Percentiles rank a stretch among this genome's conserved stretches.
phyloP scores from a whole-genome alignment of 176 grass and related monocot genomes.

The Eragrostis curvula region DNA sequence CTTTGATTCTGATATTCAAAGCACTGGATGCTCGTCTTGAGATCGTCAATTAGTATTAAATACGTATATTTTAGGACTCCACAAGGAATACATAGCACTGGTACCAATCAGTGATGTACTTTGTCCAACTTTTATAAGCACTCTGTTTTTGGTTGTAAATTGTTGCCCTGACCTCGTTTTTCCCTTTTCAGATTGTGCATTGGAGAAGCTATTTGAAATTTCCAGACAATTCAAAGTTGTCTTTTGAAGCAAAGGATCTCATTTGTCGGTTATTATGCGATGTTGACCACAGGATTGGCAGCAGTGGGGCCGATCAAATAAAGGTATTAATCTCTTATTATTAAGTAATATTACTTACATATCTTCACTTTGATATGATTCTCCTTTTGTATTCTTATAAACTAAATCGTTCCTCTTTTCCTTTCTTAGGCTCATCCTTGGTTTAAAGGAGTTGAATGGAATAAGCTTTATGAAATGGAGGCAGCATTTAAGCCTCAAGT shows the following conservation, averaged over 20 bases:
- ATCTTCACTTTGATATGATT: constrained; percentile 20
- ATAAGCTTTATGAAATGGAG: constrained; percentile 95
- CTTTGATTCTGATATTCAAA: constrained; percentile 1
- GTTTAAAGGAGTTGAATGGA: constrained; percentile 88
- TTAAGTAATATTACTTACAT: constrained; percentile 24
- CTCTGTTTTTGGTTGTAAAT: constrained; percentile 11
- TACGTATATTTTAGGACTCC: not conserved
- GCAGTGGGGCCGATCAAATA: constrained; percentile 85
- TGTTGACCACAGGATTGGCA: constrained; percentile 89
- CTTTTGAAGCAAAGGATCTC: constrained; percentile 84
- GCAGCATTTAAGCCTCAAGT: constrained; percentile 97
- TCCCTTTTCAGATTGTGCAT: constrained; percentile 81
- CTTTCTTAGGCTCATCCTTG: constrained; percentile 69
- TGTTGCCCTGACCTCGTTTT: constrained; percentile 16
- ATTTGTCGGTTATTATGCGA: constrained; percentile 96
- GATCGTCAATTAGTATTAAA: not conserved
- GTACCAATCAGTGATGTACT: not conserved
- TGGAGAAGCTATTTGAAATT: constrained; percentile 97
- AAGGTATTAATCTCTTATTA: constrained; percentile 60
- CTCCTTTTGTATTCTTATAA: constrained; percentile 16
- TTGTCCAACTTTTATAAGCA: not conserved
- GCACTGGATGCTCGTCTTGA: not conserved
- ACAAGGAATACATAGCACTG: not conserved
- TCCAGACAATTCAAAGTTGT: constrained; percentile 88
- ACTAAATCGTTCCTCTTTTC: constrained; percentile 17